These are phyloP conservation scores for Rubia balearica DNA, from an alignment of 305 asterid species.

Conservation along the genomic window DNA sequence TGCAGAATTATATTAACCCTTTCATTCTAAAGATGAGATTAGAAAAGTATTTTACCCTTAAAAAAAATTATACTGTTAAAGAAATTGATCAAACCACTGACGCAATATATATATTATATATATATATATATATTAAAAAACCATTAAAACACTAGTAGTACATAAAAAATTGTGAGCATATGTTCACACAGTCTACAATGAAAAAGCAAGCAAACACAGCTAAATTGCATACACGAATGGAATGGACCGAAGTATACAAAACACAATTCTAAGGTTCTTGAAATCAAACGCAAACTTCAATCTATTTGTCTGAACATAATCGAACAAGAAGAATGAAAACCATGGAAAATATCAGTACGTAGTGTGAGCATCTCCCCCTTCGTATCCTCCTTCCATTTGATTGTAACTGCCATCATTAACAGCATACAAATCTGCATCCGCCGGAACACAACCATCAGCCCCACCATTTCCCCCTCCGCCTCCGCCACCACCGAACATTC, in stretches of 20 bases:
- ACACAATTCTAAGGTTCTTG: background rate
- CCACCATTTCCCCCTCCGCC: constrained; percentile 1
- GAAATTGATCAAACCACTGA: too few relatives aligned
- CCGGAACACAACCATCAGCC: background rate
- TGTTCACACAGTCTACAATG: background rate
- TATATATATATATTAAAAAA: too few relatives aligned
- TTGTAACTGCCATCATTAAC: constrained; percentile 2
- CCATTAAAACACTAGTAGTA: background rate
- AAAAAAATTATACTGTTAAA: too few relatives aligned
- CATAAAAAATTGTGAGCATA: too few relatives aligned
- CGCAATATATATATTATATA: too few relatives aligned
- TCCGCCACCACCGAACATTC: constrained; percentile 11
- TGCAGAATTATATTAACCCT: too few relatives aligned
- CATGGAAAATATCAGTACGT: constrained; percentile 1
- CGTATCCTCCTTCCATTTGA: constrained; percentile 15
- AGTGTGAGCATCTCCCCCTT: constrained; percentile 5
- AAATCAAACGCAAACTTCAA: background rate
- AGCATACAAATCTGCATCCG: background rate
- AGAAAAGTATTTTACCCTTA: too few relatives aligned
- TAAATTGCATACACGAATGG: background rate
- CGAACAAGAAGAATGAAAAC: background rate
- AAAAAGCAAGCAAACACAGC: background rate
- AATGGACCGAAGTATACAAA: too few relatives aligned
- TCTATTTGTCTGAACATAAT: background rate
- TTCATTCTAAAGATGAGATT: too few relatives aligned